These are phyloP conservation scores for Mytilinidion resinicola DNA, from an alignment of 495 filamentous ascomycete genomes.

Conservation along the genomic window DNA sequence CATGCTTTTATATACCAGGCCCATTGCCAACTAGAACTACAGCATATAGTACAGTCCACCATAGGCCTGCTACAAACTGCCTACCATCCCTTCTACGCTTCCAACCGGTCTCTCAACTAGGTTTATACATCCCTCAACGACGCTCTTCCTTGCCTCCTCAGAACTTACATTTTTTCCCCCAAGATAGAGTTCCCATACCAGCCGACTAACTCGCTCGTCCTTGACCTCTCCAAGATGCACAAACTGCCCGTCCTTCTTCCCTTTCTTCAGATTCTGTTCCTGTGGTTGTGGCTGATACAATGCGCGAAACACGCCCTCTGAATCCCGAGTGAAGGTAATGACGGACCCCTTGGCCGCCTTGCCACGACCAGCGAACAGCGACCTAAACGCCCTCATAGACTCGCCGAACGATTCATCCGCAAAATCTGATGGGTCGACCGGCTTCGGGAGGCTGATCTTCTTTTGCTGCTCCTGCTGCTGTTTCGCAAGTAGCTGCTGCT, in stretches of 20 bases:
- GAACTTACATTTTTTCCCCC: conserved; percentile 82
- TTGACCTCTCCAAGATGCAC: conserved; percentile 57
- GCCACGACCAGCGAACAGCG: conserved; percentile 63
- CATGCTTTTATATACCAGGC: no score
- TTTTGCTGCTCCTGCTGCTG: conserved; percentile 13
- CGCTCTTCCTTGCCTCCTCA: conserved; percentile 68
- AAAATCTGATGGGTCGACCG: conserved; percentile 36
- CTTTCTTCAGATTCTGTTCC: conserved; percentile 31
- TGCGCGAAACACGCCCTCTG: conserved; percentile 57
- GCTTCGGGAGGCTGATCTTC: neutral
- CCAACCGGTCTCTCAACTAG: conserved; percentile 86
- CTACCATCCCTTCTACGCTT: conserved; percentile 69
- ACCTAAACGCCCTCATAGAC: conserved; percentile 68
- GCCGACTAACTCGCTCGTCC: conserved; percentile 72
- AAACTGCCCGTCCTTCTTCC: conserved; percentile 32
- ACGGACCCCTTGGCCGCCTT: conserved; percentile 68
- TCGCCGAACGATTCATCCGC: conserved; percentile 65
- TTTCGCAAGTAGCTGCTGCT: conserved; percentile 15
- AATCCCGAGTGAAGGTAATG: conserved; percentile 64
- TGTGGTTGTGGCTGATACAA: conserved; percentile 48
- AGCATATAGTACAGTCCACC: no score
- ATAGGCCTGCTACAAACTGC: no score
- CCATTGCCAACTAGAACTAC: no score
- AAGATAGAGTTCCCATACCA: conserved; percentile 86
- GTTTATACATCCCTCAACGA: conserved; percentile 81